Evolutionary conservation across 768 basidiomycete species (phyloP), one percentile per base, ranked within the genome.

Genomic region (Termitomyces sp.): DNA sequence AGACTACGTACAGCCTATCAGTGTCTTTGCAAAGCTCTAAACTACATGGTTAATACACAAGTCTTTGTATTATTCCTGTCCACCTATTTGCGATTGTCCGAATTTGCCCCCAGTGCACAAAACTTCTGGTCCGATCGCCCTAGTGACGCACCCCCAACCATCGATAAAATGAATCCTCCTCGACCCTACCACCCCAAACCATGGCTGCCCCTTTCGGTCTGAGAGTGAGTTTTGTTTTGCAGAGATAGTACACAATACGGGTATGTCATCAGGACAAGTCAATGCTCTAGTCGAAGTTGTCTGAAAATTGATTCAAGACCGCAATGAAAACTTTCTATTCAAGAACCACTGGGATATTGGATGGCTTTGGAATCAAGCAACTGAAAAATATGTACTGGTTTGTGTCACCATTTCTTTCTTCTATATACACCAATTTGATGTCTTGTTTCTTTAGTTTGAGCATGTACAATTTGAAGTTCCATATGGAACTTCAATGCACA

Each of bases 271-370:
- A 22, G 36, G 20, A 0, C 57, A 68, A 43, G 59, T 56, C 0
- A 48, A 62, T 31, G n/a, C 7, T 9, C 50, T 70, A 13, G 50
- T 70, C 22, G 36, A 40, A 4, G 56, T 71, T 20, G 33, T 69
- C 25, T 43, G 59, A 5, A 31, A 35, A 7, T 5, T 49, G 1
- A 53, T 49, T 11, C 41, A 50, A 4, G 12, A 54, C 2, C 45
- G 54, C 1, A 32, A n/a, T 15, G 53, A 51, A 35, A 22, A 40
- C 35, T 59, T 69, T 35, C 64, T 57, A 3, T 36, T 70, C n/a
- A 32, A 48, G 16, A 57, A 60, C 48, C 36, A 60, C 12, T 15
- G n/a, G 1, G 65, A 70, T 12, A 16, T 72, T 3, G 29, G 27
- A n/a, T 29, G 53, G 15, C 50, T 52, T 23, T 70, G 67, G 63